Percentiles rank a stretch among this genome's conserved stretches.
Evolutionary conservation across 176 grass and related monocot genomes (phyloP).

Genomic region (Carex kokanica): DNA sequence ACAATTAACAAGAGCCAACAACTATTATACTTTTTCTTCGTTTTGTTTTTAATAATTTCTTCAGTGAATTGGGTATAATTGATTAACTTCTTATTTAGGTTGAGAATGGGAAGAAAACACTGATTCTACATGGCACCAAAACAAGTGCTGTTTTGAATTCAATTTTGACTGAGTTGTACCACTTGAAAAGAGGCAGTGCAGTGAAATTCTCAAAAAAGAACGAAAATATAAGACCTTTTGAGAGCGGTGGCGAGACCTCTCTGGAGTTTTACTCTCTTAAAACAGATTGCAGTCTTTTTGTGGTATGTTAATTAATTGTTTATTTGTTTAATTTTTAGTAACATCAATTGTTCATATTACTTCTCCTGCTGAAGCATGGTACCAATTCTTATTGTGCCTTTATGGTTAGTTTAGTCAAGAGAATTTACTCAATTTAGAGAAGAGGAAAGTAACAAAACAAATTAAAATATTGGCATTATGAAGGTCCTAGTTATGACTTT

Average conservation of each 20-base stretch:
- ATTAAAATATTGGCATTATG: not conserved
- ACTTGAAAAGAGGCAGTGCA: conserved; percentile 75
- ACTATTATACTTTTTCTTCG: not conserved
- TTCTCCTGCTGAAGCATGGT: not conserved
- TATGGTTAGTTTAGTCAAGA: not conserved
- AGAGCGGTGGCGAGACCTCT: conserved; percentile 82
- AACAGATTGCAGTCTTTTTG: conserved; percentile 87
- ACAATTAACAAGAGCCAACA: not conserved
- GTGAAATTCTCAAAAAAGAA: conserved; percentile 91
- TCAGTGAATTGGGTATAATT: not conserved
- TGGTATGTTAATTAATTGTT: conserved; percentile 39
- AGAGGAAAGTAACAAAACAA: not conserved
- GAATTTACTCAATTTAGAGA: not conserved
- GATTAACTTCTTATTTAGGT: conserved; percentile 38
- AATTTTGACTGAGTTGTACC: conserved; percentile 61
- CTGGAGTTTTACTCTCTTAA: conserved; percentile 95
- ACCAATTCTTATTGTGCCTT: not conserved
- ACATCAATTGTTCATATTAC: not conserved
- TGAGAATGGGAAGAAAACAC: conserved; percentile 85
- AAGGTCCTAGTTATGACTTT: not conserved
- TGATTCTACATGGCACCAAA: conserved; percentile 90
- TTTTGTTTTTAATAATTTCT: not conserved
- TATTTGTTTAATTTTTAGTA: not conserved
- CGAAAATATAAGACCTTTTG: conserved; percentile 87
- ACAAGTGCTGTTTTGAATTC: conserved; percentile 66